Evolutionary conservation across 257 asterid species (phyloP), one percentile per base, ranked within the genome.

Genomic region (Nicotiana sylvestris): DNA sequence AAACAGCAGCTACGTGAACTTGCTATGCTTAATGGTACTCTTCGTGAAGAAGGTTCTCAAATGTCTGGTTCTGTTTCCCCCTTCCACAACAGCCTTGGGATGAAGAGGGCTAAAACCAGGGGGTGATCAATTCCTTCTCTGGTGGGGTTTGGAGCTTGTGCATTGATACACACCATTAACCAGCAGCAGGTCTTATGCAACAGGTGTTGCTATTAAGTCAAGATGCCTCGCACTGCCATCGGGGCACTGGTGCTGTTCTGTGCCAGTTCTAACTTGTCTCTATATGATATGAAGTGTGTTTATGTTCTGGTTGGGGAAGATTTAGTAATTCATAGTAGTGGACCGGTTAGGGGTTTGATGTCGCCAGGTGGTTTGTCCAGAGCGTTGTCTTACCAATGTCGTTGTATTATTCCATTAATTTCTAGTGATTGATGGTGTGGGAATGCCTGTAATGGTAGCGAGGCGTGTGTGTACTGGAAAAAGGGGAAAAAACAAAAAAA

Each of bases 51-150:
- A 83, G 89, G 86, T 66, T 92, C 99, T 39, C 98, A 92, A 83
- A 96, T 96, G 97, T 91, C 98, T 33, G 94, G 98, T 77, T 93
- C 98, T 2, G 94, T 92, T 32, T 96, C 99, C 66, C 99, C 99
- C 57, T 94, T 96, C 84, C 86, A 95, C 88, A 90, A 87, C 94
- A 94, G 87, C 88, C 97, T 94, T 10, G 98, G 98, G 77, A 94
- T 96, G 99, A 96, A 96, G 91, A 93, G 99, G 87, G 99, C 99
- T 39, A 96, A 96, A 85, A 96, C 98, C 35, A 83, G 94, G 91
- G 98, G 92, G 87, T 96, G 79, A 91, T 81, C 30, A 66, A 60
- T 53, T 62, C 61, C 66, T 82, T 69, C 30, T 32, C 18, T 35
- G n/a, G 82, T 56, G 49, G 81, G 86, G 5, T 68, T 78, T 70